Base-by-base conservation (phyloP, 1,284 basidiomycete species). In the Cryptococcus deneoformans region DNA sequence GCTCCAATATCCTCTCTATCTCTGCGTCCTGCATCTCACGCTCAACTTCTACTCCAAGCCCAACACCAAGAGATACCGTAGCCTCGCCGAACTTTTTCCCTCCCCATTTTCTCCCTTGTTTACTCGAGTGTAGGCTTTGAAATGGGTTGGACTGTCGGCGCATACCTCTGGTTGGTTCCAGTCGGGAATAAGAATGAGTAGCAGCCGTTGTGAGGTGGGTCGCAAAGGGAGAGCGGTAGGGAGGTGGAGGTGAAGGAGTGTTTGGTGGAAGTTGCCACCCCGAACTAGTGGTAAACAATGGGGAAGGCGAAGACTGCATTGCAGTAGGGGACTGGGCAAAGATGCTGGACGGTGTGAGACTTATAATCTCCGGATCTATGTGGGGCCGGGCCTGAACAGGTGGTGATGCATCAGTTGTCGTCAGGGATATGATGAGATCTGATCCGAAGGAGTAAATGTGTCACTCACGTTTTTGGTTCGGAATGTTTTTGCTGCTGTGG, bases 241-340 rank as follows among this genome's bases (percentile, higher is more conserved):
- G 50, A 9, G 37, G n/a, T 39, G 52, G 36, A 34, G 42, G 46
- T 46, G 48, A 42, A 60, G 56, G 57, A n/a, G 36, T 38, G 7
- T n/a, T 40, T 38, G 55, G 37, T 6, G 29, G 6, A 12, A 48
- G 60, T 50, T 39, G 43, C 16, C 34, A 20, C 5, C 46, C 3
- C 12, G 38, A 46, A 49, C 29, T 29, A 29, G 29, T 29, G 29
- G 29, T 29, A 29, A 29, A 29, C 29, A 29, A 29, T 29, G 29
- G 29, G 29, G 29, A 29, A 29, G 29, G 29, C 5, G 29, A 29
- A 29, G 29, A 29, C 5, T 29, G 29, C 29, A 29, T 29, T 29
- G 29, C 29, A 29, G 29, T 29, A 29, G 29, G 29, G 29, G 29
- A 29, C 29, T 29, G 29, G 29, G 29, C 5, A 29, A 29, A 29